Percentiles rank a stretch among this genome's conserved stretches.
Evolutionary conservation across 768 basidiomycete genomes (phyloP).

Genomic region (Chalciporus piperatus): DNA sequence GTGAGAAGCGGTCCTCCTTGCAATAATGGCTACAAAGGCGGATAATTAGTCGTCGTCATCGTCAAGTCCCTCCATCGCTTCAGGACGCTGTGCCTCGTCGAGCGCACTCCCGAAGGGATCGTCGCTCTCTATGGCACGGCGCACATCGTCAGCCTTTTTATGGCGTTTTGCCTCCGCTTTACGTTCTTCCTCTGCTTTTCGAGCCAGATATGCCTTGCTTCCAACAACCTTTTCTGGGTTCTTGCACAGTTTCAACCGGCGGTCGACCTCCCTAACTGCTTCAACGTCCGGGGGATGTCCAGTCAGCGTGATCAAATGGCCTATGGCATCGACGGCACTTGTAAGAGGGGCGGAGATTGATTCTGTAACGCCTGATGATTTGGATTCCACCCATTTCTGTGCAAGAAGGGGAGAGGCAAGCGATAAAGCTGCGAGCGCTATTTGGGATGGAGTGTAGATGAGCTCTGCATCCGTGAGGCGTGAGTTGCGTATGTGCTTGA

Average conservation of each 20-base stretch:
- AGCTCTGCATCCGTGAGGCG: constrained; percentile 91
- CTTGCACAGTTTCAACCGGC: constrained; percentile 81
- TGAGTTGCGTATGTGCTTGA: constrained; percentile 68
- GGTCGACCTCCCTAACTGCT: constrained; percentile 84
- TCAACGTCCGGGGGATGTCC: constrained; percentile 75
- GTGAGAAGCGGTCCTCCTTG: neutral
- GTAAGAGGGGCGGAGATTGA: constrained; percentile 23
- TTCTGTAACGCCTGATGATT: constrained; percentile 21
- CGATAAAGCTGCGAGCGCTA: constrained; percentile 78
- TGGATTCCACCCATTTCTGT: constrained; percentile 55
- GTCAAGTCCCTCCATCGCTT: constrained; percentile 41
- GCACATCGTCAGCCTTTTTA: constrained; percentile 53
- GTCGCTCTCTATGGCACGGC: constrained; percentile 43
- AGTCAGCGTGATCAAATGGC: constrained; percentile 48
- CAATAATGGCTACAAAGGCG: neutral
- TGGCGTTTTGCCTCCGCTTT: constrained; percentile 67
- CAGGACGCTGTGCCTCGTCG: constrained; percentile 29
- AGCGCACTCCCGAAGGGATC: constrained; percentile 74
- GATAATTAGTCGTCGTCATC: constrained; percentile 42
- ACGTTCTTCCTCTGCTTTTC: constrained; percentile 68
- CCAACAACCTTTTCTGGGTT: constrained; percentile 96
- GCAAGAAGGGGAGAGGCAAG: constrained; percentile 61
- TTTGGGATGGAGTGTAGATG: constrained; percentile 90
- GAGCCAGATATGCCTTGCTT: constrained; percentile 75
- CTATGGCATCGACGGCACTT: constrained; percentile 44